These are phyloP conservation scores for Tuber microsphaerosporum DNA, from an alignment of 495 filamentous ascomycete species.

Conservation along the genomic window DNA sequence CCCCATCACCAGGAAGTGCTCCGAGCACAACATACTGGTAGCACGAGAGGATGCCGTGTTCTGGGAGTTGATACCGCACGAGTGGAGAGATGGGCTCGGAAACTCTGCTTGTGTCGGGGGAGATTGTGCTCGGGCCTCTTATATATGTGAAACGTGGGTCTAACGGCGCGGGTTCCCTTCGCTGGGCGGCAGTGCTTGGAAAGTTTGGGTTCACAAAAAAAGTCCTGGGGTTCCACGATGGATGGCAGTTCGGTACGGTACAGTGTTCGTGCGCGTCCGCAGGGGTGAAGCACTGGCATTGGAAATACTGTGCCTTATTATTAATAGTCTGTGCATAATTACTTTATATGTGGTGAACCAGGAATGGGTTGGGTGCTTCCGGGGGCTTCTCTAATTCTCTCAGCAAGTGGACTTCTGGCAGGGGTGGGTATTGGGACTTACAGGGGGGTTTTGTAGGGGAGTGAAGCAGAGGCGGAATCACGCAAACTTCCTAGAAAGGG, in stretches of 20 bases:
- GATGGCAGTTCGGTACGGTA: not conserved
- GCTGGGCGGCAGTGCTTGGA: not conserved
- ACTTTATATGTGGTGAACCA: not conserved
- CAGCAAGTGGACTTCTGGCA: not conserved
- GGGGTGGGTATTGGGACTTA: no score
- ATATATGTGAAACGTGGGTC: not conserved
- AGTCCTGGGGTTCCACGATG: not conserved
- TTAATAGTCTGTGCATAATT: not conserved
- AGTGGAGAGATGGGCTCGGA: not conserved
- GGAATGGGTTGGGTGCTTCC: not conserved
- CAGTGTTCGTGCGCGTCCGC: not conserved
- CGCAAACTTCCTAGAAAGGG: no score
- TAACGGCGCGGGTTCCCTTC: not conserved
- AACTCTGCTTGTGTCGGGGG: not conserved
- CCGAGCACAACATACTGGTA: not conserved
- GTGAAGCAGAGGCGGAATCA: no score
- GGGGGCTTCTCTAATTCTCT: not conserved
- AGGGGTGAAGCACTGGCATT: not conserved
- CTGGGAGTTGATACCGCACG: not conserved
- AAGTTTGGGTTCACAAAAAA: not conserved
- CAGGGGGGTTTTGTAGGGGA: no score
- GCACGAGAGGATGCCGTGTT: not conserved
- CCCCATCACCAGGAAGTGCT: not conserved
- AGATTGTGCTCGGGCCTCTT: not conserved
- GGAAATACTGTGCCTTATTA: not conserved